phyloP scores from a whole-genome alignment of 73 alveolate species.

The Paramecium bursaria region DNA sequence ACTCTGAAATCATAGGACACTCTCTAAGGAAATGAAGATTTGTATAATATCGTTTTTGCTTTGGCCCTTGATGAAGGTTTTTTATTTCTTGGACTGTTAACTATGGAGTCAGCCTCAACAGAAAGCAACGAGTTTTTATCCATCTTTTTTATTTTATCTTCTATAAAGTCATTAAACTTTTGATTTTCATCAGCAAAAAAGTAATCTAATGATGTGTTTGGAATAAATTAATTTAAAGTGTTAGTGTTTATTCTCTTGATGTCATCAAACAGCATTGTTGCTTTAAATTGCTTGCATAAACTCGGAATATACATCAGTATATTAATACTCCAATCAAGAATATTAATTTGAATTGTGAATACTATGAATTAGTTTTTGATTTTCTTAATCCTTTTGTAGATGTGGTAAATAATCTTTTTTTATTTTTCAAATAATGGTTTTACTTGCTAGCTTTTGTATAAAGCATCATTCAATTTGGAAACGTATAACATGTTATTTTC shows the following conservation, averaged over 20 bases:
- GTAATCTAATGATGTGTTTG: neutral
- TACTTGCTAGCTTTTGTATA: neutral
- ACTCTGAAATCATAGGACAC: neutral
- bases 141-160: neutral
- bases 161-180: neutral
- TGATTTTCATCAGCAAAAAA: too few species aligned
- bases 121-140: neutral
- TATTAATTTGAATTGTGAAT: too few species aligned
- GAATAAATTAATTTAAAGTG: too few species aligned
- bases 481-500: constrained; percentile 2
- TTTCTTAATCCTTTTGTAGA: neutral
- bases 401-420: neutral
- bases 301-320: too few species aligned
- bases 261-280: too few species aligned
- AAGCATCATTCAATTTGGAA: neutral
- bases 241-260: too few species aligned
- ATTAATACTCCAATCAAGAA: too few species aligned
- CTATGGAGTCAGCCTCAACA: neutral
- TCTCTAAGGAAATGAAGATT: constrained; percentile 20
- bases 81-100: neutral
- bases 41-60: neutral
- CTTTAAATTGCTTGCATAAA: too few species aligned
- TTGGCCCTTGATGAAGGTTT: too few species aligned
- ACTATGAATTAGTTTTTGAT: too few species aligned
- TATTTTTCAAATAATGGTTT: constrained; percentile 1